Percentiles rank a stretch among this genome's conserved stretches.
Evolutionary conservation across 2,329 filamentous ascomycete genomes (phyloP).

Genomic region (Venturia oleaginea): DNA sequence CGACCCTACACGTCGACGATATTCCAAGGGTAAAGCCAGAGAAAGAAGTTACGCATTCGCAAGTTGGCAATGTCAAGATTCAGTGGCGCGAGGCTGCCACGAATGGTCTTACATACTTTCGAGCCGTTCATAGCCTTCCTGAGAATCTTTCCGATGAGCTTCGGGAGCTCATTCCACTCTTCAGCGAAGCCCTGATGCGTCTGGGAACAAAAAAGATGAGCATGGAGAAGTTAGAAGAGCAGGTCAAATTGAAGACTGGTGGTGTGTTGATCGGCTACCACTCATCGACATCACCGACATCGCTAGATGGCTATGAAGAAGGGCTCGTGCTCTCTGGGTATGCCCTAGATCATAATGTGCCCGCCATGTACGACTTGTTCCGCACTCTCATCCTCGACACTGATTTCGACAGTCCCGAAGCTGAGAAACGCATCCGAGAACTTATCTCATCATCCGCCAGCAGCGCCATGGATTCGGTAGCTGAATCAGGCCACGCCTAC

Average conservation of each 20-base stretch:
- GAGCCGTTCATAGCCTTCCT: constrained; percentile 66
- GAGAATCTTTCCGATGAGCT: constrained; percentile 76
- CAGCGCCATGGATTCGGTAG: constrained; percentile 84
- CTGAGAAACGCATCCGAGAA: constrained; percentile 73
- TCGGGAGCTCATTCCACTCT: constrained; percentile 75
- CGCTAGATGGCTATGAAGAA: constrained; percentile 64
- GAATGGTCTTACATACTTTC: constrained; percentile 93
- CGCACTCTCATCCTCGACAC: constrained; percentile 75
- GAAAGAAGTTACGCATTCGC: constrained; percentile 53
- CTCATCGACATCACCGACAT: constrained; percentile 65
- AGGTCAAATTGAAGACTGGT: constrained; percentile 93
- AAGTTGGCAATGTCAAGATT: constrained; percentile 55
- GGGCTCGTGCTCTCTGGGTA: constrained; percentile 78
- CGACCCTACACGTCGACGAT: constrained; percentile 79
- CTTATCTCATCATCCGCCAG: constrained; percentile 79
- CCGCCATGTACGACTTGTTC: constrained; percentile 82
- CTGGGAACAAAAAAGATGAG: constrained; percentile 78
- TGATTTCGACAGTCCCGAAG: constrained; percentile 76
- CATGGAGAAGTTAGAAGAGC: constrained; percentile 91
- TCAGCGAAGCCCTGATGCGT: constrained; percentile 87
- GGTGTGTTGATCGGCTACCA: constrained; percentile 81
- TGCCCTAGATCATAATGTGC: constrained; percentile 81
- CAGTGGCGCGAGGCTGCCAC: constrained; percentile 91
- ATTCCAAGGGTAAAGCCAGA: constrained; percentile 73
- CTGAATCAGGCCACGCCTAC: constrained; percentile 79